A percentile compares a stretch with the other conserved stretches of the same genome.
Conservation (phyloP, 345 rosid genomes). For the Heritiera fomes region DNA sequence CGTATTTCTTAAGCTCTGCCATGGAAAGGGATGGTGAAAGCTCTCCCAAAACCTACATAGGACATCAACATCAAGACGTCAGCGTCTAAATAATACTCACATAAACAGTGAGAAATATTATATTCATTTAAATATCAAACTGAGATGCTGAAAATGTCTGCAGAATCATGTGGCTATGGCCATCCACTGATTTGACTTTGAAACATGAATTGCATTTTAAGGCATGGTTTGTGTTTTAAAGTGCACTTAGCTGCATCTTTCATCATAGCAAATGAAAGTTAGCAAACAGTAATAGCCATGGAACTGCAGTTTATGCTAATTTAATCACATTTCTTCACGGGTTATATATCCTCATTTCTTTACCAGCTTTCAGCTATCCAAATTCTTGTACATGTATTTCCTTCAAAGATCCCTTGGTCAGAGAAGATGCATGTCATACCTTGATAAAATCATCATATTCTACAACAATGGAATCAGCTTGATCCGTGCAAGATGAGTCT, state of each 20-base stretch:
- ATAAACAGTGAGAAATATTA: background rate
- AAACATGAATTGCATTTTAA: background rate
- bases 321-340: background rate
- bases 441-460: conserved; percentile 69
- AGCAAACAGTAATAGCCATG: background rate
- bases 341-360: background rate
- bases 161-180: conserved; percentile 1
- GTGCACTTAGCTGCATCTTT: background rate
- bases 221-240: background rate
- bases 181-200: background rate
- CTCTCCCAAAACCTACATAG: conserved; percentile 67
- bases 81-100: background rate
- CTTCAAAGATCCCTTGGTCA: background rate
- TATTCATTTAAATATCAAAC: background rate
- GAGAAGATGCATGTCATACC: conserved; percentile 42
- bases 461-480: conserved; percentile 67
- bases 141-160: background rate
- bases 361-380: background rate
- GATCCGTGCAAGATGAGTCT: conserved; percentile 41
- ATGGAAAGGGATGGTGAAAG: conserved; percentile 86
- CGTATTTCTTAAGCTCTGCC: conserved; percentile 89
- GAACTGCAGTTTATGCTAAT: background rate
- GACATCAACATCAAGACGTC: background rate
- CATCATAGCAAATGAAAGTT: background rate
- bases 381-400: background rate